A percentile compares a stretch with the other conserved stretches of the same genome.
phyloP scores from a whole-genome alignment of 805 yeast species.

The Kodamaea laetipori region DNA sequence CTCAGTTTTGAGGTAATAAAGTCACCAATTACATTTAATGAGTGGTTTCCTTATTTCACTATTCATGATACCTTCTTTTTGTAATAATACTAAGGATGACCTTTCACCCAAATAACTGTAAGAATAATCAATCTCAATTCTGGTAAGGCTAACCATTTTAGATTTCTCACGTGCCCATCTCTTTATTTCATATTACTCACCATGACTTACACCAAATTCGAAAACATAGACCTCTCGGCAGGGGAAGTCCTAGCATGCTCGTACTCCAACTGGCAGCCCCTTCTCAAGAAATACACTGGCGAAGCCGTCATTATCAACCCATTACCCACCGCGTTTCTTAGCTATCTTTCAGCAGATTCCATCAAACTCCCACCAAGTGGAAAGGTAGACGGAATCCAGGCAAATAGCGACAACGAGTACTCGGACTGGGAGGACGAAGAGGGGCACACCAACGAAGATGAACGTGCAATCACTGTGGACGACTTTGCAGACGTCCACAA shows the following conservation, averaged over 20 bases:
- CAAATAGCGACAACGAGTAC: slow-evolving; percentile 62
- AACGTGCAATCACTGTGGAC: slow-evolving; percentile 30
- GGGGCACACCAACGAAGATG: no score
- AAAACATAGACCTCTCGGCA: slow-evolving; percentile 25
- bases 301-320: slow-evolving; percentile 32
- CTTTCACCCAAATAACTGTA: no score
- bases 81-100: no score
- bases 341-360: slow-evolving; percentile 58
- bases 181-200: no score
- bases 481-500: slow-evolving; percentile 64
- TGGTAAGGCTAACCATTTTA: no score
- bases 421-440: slow-evolving; percentile 70
- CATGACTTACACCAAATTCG: slow-evolving; percentile 28
- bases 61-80: no score
- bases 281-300: slow-evolving; percentile 23
- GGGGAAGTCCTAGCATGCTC: slow-evolving; percentile 36
- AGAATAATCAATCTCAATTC: no score
- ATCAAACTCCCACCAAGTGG: slow-evolving; percentile 48
- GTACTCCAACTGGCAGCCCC: slow-evolving; percentile 37
- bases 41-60: no score
- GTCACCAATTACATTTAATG: no score
- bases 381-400: slow-evolving; percentile 13
- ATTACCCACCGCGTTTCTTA: slow-evolving; percentile 36
- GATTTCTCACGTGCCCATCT: no score
- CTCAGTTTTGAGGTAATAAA: no score